Base-by-base conservation (phyloP, 257 asterid species). In the Nicotiana obtusifolia region DNA sequence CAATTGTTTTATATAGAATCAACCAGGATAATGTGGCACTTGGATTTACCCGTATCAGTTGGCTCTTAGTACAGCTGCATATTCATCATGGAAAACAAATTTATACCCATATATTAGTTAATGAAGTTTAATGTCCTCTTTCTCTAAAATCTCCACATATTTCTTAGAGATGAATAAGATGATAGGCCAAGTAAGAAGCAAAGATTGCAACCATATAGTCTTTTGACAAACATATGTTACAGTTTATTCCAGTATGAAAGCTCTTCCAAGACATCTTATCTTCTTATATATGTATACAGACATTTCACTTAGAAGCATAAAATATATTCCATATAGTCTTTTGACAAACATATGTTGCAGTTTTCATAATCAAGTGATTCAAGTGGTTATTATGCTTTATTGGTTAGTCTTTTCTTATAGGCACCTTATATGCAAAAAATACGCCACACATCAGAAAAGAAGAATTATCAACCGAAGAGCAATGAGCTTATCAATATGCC, bases 61-160 rank as follows among this genome's bases (percentile, higher is more conserved):
- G 81, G 67, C 30, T 56, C 64, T 54, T 28, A 77, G 53, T 56
- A 16, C 81, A 56, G 54, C 67, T 77, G 62, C 81, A 28, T 71
- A 71, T n/a, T 37, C 31, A 44, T 44, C 60, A 47, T 14, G 10
- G 22, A 26, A 76, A 24, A 14, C 41, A 52, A 65, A 41, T 41
- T 1, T 41, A 64, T 24, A 64, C 37, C 33, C n/a, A 26, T 26
- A 14, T 24, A 26, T 5, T 26, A 26, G 2, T 64, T 24, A 13
- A 64, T 62, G 9, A 64, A 26, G 19, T 0, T 26, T 26, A 64
- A 11, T 52, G 0, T 52, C n/a, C 5, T 64, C n/a, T 13, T 64
- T 64, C 5, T 64, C 37, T 64, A 64, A 64, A 26, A 7, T 24
- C n/a, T 64, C 37, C 69, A 26, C 69, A 64, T 52, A 52, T 13